Percentiles rank a stretch among this genome's conserved stretches.
phyloP scores from a whole-genome alignment of 108 stramenopile species.

The Fragilariopsis cylindrus region DNA sequence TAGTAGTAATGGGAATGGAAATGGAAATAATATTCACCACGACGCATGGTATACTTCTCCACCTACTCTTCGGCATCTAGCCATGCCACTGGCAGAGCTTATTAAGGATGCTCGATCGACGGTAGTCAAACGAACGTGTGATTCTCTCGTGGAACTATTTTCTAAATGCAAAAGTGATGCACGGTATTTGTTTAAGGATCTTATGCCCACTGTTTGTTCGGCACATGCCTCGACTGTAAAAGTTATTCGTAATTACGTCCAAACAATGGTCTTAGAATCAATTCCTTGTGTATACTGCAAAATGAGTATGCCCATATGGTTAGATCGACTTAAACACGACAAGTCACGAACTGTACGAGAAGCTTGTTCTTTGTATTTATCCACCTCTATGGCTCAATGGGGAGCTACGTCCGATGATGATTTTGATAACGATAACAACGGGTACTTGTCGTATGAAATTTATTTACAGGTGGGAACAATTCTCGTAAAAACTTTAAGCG shows the following conservation, averaged over 20 bases:
- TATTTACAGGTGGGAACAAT: constrained; percentile 59
- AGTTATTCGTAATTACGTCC: constrained; percentile 71
- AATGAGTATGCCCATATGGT: constrained; percentile 63
- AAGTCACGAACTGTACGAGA: constrained; percentile 74
- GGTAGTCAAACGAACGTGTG: constrained; percentile 76
- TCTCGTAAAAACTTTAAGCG: constrained; percentile 56
- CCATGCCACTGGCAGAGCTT: constrained; percentile 47
- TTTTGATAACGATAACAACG: constrained; percentile 18
- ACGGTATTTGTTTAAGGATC: constrained; percentile 68
- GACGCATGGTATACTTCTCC: constrained; percentile 64
- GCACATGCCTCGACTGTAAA: constrained; percentile 81
- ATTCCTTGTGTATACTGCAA: constrained; percentile 68
- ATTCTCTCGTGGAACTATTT: constrained; percentile 48
- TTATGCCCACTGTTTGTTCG: constrained; percentile 61
- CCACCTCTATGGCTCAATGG: constrained; percentile 61
- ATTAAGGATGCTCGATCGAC: constrained; percentile 74
- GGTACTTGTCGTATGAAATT: constrained; percentile 51
- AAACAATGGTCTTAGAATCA: constrained; percentile 51
- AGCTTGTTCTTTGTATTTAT: constrained; percentile 76
- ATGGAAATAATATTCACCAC: constrained; percentile 3
- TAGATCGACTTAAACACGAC: constrained; percentile 70
- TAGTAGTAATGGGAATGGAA: constrained; percentile 12
- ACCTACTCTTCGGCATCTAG: constrained; percentile 63
- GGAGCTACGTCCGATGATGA: constrained; percentile 1
- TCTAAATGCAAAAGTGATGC: constrained; percentile 38